A percentile compares a stretch with the other conserved stretches of the same genome.
Conservation (phyloP, 1,139 yeast species). For the Groenewaldozyma auringiensis region DNA sequence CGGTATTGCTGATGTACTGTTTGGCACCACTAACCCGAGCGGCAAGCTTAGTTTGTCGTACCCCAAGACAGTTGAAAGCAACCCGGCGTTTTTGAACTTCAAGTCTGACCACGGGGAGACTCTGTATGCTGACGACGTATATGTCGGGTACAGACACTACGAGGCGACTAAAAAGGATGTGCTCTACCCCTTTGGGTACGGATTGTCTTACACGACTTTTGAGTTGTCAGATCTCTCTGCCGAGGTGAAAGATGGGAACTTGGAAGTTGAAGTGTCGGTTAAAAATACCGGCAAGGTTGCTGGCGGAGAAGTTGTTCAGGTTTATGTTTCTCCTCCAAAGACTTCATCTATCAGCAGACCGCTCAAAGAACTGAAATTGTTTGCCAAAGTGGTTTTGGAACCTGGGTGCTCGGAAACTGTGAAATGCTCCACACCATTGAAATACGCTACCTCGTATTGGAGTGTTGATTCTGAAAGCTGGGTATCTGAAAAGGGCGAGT, state of each 20-base stretch:
- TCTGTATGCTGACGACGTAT: slow-evolving; percentile 49
- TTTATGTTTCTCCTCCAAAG: slow-evolving; percentile 38
- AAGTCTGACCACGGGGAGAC: slow-evolving; percentile 45
- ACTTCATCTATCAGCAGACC: slow-evolving; percentile 43
- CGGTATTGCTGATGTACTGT: slow-evolving; percentile 50
- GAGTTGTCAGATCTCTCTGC: slow-evolving; percentile 23
- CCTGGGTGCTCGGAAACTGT: slow-evolving; percentile 39
- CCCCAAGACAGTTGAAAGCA: slow-evolving; percentile 42
- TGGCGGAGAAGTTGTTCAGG: slow-evolving; percentile 44
- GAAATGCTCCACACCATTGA: slow-evolving; percentile 33
- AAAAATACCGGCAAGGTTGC: slow-evolving; percentile 37
- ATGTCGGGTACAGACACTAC: slow-evolving; percentile 53
- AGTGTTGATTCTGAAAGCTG: slow-evolving; percentile 43
- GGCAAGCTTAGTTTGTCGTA: slow-evolving; percentile 57
- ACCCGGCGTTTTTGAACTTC: slow-evolving; percentile 43
- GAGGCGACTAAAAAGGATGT: slow-evolving; percentile 43
- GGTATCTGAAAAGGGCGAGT: slow-evolving; percentile 45
- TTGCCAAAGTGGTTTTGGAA: slow-evolving; percentile 40
- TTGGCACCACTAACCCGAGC: slow-evolving; percentile 58
- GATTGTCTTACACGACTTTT: slow-evolving; percentile 50
- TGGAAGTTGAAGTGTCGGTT: slow-evolving; percentile 36
- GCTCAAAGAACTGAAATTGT: slow-evolving; percentile 50
- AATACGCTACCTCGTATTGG: slow-evolving; percentile 50
- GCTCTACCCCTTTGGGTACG: slow-evolving; percentile 54
- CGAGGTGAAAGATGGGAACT: slow-evolving; percentile 24